Conservation (phyloP, 2,329 filamentous ascomycete species). For the Aspergillus felis region DNA sequence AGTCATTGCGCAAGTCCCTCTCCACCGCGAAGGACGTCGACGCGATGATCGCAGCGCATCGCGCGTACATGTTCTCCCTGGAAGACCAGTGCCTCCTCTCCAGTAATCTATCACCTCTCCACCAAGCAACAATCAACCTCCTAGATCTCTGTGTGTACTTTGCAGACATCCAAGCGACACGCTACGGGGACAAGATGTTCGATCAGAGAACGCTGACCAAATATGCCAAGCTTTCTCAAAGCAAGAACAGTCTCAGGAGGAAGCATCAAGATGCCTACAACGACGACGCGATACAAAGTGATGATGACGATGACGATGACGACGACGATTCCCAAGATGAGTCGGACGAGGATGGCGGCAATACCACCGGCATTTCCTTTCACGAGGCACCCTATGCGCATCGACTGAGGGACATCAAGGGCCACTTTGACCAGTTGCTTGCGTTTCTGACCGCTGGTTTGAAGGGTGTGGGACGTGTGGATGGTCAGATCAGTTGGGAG, state of each 20-base stretch:
- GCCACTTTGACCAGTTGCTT: constrained; percentile 62
- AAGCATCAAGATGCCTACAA: constrained; percentile 9
- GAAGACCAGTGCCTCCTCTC: constrained; percentile 68
- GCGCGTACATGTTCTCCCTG: constrained; percentile 58
- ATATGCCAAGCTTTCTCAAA: neutral
- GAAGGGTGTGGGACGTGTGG: constrained; percentile 69
- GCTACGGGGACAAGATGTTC: constrained; percentile 36
- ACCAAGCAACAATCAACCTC: constrained; percentile 67
- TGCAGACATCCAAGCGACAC: constrained; percentile 54
- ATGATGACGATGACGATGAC: constrained; percentile 21
- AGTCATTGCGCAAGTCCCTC: constrained; percentile 56
- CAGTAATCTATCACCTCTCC: constrained; percentile 64
- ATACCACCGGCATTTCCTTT: constrained; percentile 38
- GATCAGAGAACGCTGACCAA: constrained; percentile 23
- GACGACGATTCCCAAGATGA: constrained; percentile 34
- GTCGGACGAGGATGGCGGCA: constrained; percentile 24
- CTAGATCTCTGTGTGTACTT: constrained; percentile 72
- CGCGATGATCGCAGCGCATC: constrained; percentile 70
- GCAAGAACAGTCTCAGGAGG: neutral
- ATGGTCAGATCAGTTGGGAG: constrained; percentile 71
- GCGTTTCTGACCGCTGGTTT: constrained; percentile 70
- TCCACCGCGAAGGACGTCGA: constrained; percentile 68
- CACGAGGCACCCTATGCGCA: constrained; percentile 47
- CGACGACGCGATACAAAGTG: constrained; percentile 10
- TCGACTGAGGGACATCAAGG: constrained; percentile 54